Percentiles rank a stretch among this genome's conserved stretches.
phyloP scores from a whole-genome alignment of 2,329 filamentous ascomycete species.

The Graphilbum sp. region DNA sequence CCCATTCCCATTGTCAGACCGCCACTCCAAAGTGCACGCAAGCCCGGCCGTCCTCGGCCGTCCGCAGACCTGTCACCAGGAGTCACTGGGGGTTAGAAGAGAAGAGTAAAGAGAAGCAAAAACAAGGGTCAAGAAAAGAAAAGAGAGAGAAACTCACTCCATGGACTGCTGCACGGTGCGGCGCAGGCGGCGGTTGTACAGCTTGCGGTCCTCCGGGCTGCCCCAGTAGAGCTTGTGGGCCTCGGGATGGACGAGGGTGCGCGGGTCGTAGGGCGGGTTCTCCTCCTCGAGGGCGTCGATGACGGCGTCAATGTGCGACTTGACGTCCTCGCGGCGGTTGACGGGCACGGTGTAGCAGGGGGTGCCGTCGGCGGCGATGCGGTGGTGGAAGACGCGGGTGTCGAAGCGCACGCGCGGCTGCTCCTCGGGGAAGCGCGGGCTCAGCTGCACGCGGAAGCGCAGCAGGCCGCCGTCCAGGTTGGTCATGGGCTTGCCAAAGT shows the following conservation, averaged over 20 bases:
- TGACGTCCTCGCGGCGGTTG: slow-evolving; percentile 54
- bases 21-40: too few relatives aligned
- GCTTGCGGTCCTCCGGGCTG: slow-evolving; percentile 57
- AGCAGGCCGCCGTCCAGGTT: slow-evolving; percentile 87
- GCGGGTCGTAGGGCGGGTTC: slow-evolving; percentile 73
- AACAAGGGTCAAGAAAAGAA: too few relatives aligned
- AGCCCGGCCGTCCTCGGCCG: too few relatives aligned
- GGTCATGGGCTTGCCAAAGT: slow-evolving; percentile 85
- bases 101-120: too few relatives aligned
- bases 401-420: slow-evolving; percentile 73
- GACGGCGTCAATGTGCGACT: slow-evolving; percentile 70
- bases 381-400: slow-evolving; percentile 74
- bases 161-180: slow-evolving; percentile 57
- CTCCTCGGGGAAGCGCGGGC: slow-evolving; percentile 71
- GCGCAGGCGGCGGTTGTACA: slow-evolving; percentile 68
- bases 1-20: too few relatives aligned
- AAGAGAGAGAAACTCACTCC: too few relatives aligned
- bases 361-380: slow-evolving; percentile 63
- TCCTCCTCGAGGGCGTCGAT: slow-evolving; percentile 76
- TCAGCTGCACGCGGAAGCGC: slow-evolving; percentile 62
- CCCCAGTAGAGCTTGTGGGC: slow-evolving; percentile 83
- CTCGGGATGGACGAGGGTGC: slow-evolving; percentile 73
- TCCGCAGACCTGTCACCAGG: too few relatives aligned
- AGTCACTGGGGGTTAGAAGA: too few relatives aligned
- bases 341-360: slow-evolving; percentile 62